Percentiles rank a stretch among this genome's conserved stretches.
Conservation (phyloP, 1,284 basidiomycete genomes). For the Dichomitus squalens region DNA sequence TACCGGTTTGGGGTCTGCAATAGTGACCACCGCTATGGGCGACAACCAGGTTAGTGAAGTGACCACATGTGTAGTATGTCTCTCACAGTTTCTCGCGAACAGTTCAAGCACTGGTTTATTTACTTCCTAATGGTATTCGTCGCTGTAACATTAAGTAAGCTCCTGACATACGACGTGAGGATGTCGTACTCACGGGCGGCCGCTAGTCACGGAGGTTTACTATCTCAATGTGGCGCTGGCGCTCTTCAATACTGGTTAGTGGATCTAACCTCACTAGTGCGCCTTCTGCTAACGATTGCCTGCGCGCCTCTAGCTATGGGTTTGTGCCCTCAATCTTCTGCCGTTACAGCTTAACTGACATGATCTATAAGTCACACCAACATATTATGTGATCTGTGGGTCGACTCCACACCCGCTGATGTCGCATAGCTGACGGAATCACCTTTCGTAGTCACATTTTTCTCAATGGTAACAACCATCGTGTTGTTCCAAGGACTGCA, state of each 20-base stretch:
- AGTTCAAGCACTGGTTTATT: slow-evolving; percentile 85
- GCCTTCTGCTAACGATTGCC: not conserved
- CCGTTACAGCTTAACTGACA: slow-evolving; percentile 17
- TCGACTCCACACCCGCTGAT: slow-evolving; percentile 9
- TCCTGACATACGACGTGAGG: not conserved
- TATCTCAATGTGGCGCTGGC: slow-evolving; percentile 97
- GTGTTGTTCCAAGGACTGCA: slow-evolving; percentile 91
- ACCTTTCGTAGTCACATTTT: slow-evolving; percentile 71
- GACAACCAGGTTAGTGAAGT: slow-evolving; percentile 70
- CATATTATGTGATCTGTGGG: slow-evolving; percentile 85
- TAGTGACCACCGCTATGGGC: slow-evolving; percentile 85
- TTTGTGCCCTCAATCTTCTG: slow-evolving; percentile 31
- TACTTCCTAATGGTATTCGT: slow-evolving; percentile 90
- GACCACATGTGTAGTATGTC: not conserved
- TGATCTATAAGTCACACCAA: slow-evolving; percentile 70
- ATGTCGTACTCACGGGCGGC: slow-evolving; percentile 7
- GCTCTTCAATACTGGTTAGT: slow-evolving; percentile 87
- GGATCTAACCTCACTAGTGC: slow-evolving; percentile 3
- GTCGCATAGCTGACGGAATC: not conserved
- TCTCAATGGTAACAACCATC: slow-evolving; percentile 86
- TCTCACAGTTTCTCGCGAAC: slow-evolving; percentile 1
- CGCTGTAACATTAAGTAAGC: slow-evolving; percentile 75
- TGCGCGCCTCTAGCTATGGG: slow-evolving; percentile 66
- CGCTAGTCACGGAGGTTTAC: slow-evolving; percentile 85
- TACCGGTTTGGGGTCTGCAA: slow-evolving; percentile 90